phyloP scores from a whole-genome alignment of 192 early-diverging fungal species.

The Rhizoclosmatium sp. region DNA sequence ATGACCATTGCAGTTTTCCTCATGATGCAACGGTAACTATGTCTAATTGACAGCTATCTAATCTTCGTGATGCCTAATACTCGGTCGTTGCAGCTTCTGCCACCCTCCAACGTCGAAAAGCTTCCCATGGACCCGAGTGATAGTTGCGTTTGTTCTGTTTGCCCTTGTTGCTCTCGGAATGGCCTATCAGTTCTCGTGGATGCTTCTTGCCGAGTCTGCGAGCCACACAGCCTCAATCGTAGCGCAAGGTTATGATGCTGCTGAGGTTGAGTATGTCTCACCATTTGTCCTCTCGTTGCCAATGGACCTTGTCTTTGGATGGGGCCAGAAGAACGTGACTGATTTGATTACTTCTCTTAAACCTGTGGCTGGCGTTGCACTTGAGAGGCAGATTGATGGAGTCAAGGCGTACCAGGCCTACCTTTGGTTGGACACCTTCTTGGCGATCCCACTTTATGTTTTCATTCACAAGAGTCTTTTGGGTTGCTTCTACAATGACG shows the following conservation, averaged over 20 bases:
- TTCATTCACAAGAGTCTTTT: constrained; percentile 19
- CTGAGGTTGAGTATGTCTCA: background rate
- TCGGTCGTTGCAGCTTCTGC: too few species aligned
- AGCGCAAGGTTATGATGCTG: background rate
- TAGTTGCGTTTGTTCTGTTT: background rate
- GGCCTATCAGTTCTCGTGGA: background rate
- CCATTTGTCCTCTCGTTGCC: constrained; percentile 19
- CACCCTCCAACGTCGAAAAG: background rate
- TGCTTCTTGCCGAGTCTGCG: background rate
- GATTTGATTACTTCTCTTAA: background rate
- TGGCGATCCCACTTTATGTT: constrained; percentile 25
- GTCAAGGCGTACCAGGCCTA: constrained; percentile 14
- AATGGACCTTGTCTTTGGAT: constrained; percentile 31
- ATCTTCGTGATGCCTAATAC: too few species aligned
- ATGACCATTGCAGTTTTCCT: background rate
- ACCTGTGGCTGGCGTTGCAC: background rate
- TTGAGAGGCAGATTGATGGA: background rate
- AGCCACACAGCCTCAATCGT: constrained; percentile 1
- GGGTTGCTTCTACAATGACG: constrained; percentile 19
- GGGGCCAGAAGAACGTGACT: background rate
- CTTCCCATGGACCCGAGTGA: background rate
- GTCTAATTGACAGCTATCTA: background rate
- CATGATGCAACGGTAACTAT: background rate
- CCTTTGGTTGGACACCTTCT: constrained; percentile 4
- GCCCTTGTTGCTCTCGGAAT: background rate